Conservation (phyloP, 345 rosid genomes). For the Alliaria petiolata region DNA sequence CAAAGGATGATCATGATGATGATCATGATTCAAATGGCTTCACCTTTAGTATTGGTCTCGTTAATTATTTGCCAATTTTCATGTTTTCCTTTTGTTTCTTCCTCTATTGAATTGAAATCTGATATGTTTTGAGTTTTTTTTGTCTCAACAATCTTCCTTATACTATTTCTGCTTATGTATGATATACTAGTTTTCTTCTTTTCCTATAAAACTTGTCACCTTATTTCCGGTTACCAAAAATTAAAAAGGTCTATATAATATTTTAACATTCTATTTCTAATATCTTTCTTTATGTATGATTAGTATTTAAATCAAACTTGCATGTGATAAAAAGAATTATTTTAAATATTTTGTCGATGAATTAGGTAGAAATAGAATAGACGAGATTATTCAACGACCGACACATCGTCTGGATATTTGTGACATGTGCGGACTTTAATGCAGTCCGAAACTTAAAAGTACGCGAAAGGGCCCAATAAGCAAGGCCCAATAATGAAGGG, state of each 20-base stretch:
- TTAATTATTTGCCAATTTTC: slow-evolving; percentile 32
- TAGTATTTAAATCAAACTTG: too few relatives aligned
- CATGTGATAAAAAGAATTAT: background rate
- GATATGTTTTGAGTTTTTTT: slow-evolving; percentile 8
- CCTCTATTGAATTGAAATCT: slow-evolving; percentile 4
- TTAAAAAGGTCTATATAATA: too few relatives aligned
- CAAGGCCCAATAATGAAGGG: background rate
- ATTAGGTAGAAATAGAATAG: too few relatives aligned
- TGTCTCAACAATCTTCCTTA: background rate
- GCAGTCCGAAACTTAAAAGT: background rate
- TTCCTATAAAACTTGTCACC: too few relatives aligned
- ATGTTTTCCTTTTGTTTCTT: slow-evolving; percentile 32
- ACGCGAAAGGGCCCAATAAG: background rate
- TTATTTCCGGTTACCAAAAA: too few relatives aligned
- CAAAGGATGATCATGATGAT: background rate
- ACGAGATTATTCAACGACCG: background rate
- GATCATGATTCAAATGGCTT: slow-evolving; percentile 20
- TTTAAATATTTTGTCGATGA: background rate
- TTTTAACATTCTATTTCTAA: too few relatives aligned
- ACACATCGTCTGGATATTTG: background rate
- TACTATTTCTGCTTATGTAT: background rate
- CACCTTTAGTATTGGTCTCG: slow-evolving; percentile 24
- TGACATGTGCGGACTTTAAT: background rate
- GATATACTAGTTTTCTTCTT: too few relatives aligned
- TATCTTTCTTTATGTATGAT: too few relatives aligned